Conservation (phyloP, 306 rosid species). For the Canavalia gladiata region DNA sequence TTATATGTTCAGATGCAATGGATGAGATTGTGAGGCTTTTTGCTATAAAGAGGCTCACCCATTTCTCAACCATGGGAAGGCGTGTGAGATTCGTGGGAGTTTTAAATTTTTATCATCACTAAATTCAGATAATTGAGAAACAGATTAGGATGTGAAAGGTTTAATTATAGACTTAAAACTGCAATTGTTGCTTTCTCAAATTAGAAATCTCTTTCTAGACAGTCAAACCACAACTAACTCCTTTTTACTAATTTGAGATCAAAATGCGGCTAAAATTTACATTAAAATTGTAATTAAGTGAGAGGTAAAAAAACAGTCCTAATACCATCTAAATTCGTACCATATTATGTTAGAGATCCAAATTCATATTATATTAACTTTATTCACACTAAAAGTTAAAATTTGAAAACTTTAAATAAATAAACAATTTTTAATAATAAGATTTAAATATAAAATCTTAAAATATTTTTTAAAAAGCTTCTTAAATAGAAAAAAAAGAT, state of each 20-base stretch:
- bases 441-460: too few relatives aligned
- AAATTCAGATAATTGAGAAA: constrained; percentile 35
- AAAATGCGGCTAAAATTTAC: constrained; percentile 17
- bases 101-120: constrained; percentile 11
- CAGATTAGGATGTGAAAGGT: not conserved
- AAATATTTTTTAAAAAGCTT: too few relatives aligned
- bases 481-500: too few relatives aligned
- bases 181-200: constrained; percentile 16
- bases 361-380: not conserved
- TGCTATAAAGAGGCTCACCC: constrained; percentile 40
- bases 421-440: too few relatives aligned
- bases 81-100: constrained; percentile 42
- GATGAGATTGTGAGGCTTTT: constrained; percentile 48
- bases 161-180: not conserved
- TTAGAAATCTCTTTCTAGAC: constrained; percentile 4
- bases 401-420: not conserved
- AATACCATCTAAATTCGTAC: constrained; percentile 8
- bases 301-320: not conserved
- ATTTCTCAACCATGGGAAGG: constrained; percentile 41
- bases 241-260: constrained; percentile 42
- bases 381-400: not conserved
- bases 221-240: constrained; percentile 40
- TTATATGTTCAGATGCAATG: constrained; percentile 53
- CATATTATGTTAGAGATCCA: too few relatives aligned
- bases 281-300: not conserved